Evolutionary conservation across 306 rosid species (phyloP).

Genomic region (Psophocarpus tetragonolobus): DNA sequence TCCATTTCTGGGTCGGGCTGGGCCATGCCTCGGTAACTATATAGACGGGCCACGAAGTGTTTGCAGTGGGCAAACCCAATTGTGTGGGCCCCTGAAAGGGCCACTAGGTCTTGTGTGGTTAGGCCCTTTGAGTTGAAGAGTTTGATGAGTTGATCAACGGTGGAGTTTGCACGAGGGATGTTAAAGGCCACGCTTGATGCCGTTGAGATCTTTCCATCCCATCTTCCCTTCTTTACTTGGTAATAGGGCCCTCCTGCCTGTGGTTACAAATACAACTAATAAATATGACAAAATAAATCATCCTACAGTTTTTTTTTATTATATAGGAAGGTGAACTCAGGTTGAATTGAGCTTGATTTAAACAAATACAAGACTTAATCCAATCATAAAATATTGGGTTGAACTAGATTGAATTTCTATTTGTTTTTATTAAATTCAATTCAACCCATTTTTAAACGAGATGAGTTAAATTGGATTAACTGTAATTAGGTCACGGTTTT

Average conservation of each 20-base stretch:
- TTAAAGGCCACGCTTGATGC: constrained; percentile 73
- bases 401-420: too few relatives aligned
- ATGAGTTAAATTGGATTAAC: too few relatives aligned
- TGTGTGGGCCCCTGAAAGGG: constrained; percentile 92
- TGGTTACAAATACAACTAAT: background rate
- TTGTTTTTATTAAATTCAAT: too few relatives aligned
- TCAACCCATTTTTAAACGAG: too few relatives aligned
- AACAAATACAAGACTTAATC: too few relatives aligned
- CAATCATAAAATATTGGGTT: too few relatives aligned
- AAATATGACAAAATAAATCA: too few relatives aligned
- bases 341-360: too few relatives aligned
- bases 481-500: too few relatives aligned
- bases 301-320: too few relatives aligned
- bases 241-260: constrained; percentile 89
- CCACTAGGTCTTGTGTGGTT: constrained; percentile 65
- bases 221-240: constrained; percentile 83
- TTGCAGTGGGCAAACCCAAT: constrained; percentile 83
- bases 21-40: constrained; percentile 53
- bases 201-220: constrained; percentile 90
- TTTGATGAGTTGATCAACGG: constrained; percentile 70
- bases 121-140: constrained; percentile 81
- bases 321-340: too few relatives aligned
- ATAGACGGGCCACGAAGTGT: constrained; percentile 63
- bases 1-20: constrained; percentile 74
- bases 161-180: constrained; percentile 77